These are phyloP conservation scores for Coniochaeta ligniaria DNA, from an alignment of 2,329 filamentous ascomycete species.

Conservation along the genomic window DNA sequence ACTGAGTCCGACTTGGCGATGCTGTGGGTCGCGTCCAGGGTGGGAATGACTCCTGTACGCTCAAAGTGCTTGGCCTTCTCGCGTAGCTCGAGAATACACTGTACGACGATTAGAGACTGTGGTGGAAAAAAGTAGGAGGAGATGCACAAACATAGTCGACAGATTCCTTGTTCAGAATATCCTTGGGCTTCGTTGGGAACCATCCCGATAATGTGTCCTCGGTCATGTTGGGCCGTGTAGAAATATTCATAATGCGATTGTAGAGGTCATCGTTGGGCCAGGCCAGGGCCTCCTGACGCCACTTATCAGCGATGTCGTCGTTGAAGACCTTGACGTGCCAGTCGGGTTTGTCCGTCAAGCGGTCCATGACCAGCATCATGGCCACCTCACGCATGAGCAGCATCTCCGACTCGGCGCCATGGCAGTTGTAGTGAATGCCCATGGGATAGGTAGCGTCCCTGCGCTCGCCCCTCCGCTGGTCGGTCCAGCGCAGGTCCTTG, in stretches of 20 bases:
- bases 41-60: slow-evolving; percentile 29
- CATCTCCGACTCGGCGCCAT: slow-evolving; percentile 3
- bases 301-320: slow-evolving; percentile 22
- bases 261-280: slow-evolving; percentile 13
- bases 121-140: background rate
- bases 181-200: background rate
- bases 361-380: slow-evolving; percentile 26
- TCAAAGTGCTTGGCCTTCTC: slow-evolving; percentile 41
- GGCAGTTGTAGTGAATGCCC: slow-evolving; percentile 2
- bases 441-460: slow-evolving; percentile 2
- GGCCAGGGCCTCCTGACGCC: slow-evolving; percentile 21
- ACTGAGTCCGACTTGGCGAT: slow-evolving; percentile 47
- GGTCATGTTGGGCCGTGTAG: slow-evolving; percentile 5
- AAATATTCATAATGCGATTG: slow-evolving; percentile 1
- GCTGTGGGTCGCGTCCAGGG: slow-evolving; percentile 32
- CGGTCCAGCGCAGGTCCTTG: background rate
- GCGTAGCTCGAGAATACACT: slow-evolving; percentile 37
- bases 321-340: slow-evolving; percentile 28
- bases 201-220: slow-evolving; percentile 8
- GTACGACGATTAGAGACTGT: background rate
- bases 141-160: background rate
- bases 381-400: slow-evolving; percentile 23
- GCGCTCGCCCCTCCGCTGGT: background rate
- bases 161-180: background rate
- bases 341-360: slow-evolving; percentile 27